These are phyloP conservation scores for Mycena olivaceomarginata DNA, from an alignment of 768 basidiomycete species.

Conservation along the genomic window DNA sequence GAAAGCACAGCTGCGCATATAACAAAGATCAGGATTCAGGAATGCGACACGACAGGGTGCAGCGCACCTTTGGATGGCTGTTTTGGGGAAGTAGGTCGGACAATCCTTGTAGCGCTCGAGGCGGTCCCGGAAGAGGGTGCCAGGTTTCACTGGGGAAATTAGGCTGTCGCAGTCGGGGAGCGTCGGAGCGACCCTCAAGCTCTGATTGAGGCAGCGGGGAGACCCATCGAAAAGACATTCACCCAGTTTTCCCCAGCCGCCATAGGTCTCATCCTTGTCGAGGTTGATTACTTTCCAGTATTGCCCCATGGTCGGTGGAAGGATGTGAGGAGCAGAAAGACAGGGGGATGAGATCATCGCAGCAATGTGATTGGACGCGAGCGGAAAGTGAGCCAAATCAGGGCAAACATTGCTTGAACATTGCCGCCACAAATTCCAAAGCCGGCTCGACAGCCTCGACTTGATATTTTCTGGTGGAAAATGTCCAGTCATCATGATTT, in stretches of 20 bases:
- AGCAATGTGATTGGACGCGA: no score
- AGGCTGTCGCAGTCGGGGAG: slow-evolving; percentile 25
- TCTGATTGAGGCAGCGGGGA: not conserved
- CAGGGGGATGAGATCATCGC: not conserved
- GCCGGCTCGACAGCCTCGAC: no score
- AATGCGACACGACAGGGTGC: no score
- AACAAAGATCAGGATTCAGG: not conserved
- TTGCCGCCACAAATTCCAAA: no score
- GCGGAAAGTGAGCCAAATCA: no score
- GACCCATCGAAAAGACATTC: slow-evolving; percentile 4
- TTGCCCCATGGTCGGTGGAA: slow-evolving; percentile 21
- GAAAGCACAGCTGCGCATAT: not conserved
- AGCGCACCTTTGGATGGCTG: not conserved
- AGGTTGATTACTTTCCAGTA: slow-evolving; percentile 35
- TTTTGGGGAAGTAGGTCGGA: not conserved
- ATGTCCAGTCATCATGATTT: no score
- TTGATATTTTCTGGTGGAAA: no score
- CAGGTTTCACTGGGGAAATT: not conserved
- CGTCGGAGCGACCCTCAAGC: not conserved
- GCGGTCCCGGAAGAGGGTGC: not conserved
- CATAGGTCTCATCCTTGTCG: slow-evolving; percentile 25
- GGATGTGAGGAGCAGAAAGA: not conserved
- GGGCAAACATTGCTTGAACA: no score
- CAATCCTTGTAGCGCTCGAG: no score
- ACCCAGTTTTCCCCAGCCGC: slow-evolving; percentile 30